These are phyloP conservation scores for Domatiomyces globalis DNA, from an alignment of 2,329 filamentous ascomycete species.

Conservation along the genomic window DNA sequence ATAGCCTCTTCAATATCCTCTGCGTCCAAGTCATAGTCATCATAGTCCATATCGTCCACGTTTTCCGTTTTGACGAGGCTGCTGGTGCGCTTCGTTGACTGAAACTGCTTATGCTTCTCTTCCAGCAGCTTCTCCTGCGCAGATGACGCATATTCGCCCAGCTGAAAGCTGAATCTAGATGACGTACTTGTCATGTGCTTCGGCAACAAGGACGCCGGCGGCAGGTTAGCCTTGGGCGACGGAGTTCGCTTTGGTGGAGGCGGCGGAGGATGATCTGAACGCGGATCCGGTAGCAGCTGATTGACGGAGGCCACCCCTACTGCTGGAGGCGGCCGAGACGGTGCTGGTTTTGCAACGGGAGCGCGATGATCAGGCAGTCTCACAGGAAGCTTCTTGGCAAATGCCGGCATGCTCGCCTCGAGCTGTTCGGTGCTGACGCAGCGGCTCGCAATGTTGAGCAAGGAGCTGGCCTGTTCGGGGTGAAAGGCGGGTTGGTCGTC, in stretches of 20 bases:
- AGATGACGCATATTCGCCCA: slow-evolving; percentile 42
- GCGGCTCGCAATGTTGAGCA: slow-evolving; percentile 28
- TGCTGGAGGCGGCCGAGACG: slow-evolving; percentile 15
- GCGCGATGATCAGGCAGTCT: slow-evolving; percentile 2
- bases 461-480: slow-evolving; percentile 29
- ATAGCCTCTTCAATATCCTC: slow-evolving; percentile 35
- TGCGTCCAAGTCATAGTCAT: slow-evolving; percentile 30
- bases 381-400: slow-evolving; percentile 31
- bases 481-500: slow-evolving; percentile 30
- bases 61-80: slow-evolving; percentile 18
- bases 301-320: too few species aligned
- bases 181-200: slow-evolving; percentile 42
- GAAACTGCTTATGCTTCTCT: slow-evolving; percentile 46
- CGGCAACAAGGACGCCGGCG: slow-evolving; percentile 24
- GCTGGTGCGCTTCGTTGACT: slow-evolving; percentile 28
- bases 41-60: slow-evolving; percentile 24
- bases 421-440: slow-evolving; percentile 21
- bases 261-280: slow-evolving; percentile 3
- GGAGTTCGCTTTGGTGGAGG: slow-evolving; percentile 15
- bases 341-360: slow-evolving; percentile 16
- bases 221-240: slow-evolving; percentile 13
- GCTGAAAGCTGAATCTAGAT: slow-evolving; percentile 52
- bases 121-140: slow-evolving; percentile 49
- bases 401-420: slow-evolving; percentile 26
- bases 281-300: too few species aligned